Conservation (phyloP, 768 basidiomycete genomes). For the Rhizopogon rudus region DNA sequence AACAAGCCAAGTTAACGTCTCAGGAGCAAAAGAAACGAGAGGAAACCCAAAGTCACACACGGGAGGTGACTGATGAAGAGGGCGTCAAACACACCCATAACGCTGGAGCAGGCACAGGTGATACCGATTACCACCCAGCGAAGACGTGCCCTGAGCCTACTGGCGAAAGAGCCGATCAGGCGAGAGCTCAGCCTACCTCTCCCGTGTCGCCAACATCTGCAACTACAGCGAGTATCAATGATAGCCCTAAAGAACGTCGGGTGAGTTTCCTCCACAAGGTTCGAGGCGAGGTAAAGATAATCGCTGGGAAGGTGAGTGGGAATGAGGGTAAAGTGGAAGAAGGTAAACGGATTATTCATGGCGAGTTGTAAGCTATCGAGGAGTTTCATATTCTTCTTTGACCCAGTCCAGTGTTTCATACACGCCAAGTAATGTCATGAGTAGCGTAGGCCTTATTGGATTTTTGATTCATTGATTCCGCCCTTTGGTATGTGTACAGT, state of each 20-base stretch:
- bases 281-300: slow-evolving; percentile 29
- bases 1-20: neutral
- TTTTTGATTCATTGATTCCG: neutral
- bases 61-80: neutral
- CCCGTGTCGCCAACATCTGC: neutral
- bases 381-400: neutral
- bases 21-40: neutral
- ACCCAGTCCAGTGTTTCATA: too few species aligned
- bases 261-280: slow-evolving; percentile 21
- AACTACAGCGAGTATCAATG: neutral
- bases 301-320: slow-evolving; percentile 25
- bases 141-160: slow-evolving; percentile 22
- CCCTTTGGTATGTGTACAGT: neutral
- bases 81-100: neutral
- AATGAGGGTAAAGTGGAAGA: slow-evolving; percentile 24
- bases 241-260: slow-evolving; percentile 13
- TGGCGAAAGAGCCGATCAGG: slow-evolving; percentile 13
- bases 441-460: too few species aligned
- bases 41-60: neutral
- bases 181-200: neutral
- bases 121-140: slow-evolving; percentile 23
- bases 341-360: slow-evolving; percentile 24
- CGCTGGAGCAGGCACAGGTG: neutral
- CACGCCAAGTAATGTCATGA: neutral
- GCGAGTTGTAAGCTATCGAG: slow-evolving; percentile 10